Evolutionary conservation across 2,329 filamentous ascomycete genomes (phyloP).

Genomic region (Aspergillus versicolor): DNA sequence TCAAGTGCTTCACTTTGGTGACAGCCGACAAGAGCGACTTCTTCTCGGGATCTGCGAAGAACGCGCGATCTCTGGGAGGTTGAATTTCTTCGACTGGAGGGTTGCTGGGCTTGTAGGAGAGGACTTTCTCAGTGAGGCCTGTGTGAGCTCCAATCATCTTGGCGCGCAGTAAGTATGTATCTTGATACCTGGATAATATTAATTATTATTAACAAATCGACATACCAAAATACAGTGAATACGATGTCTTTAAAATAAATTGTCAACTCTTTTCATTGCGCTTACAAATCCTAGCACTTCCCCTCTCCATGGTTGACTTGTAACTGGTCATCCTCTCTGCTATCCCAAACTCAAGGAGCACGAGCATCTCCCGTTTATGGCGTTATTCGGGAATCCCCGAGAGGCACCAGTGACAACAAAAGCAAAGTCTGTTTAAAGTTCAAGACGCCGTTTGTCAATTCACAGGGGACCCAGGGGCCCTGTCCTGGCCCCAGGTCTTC

Average conservation of each 20-base stretch:
- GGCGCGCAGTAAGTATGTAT: background rate
- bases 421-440: background rate
- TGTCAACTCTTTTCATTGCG: background rate
- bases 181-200: background rate
- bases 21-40: slow-evolving; percentile 4
- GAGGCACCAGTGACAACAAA: background rate
- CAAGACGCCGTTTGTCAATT: background rate
- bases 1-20: slow-evolving; percentile 3
- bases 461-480: too few relatives aligned
- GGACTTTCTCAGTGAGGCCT: slow-evolving; percentile 1
- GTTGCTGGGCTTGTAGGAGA: background rate
- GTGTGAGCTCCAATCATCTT: background rate
- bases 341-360: background rate
- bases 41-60: slow-evolving; percentile 1
- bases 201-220: background rate
- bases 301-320: background rate
- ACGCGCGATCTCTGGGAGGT: background rate
- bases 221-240: background rate
- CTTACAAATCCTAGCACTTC: background rate
- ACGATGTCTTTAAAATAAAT: background rate
- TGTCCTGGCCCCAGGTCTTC: background rate
- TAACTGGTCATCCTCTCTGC: background rate
- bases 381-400: background rate
- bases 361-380: background rate
- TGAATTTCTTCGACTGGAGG: background rate